These are phyloP conservation scores for Fonsecaea monophora DNA, from an alignment of 2,329 filamentous ascomycete species.

Conservation along the genomic window DNA sequence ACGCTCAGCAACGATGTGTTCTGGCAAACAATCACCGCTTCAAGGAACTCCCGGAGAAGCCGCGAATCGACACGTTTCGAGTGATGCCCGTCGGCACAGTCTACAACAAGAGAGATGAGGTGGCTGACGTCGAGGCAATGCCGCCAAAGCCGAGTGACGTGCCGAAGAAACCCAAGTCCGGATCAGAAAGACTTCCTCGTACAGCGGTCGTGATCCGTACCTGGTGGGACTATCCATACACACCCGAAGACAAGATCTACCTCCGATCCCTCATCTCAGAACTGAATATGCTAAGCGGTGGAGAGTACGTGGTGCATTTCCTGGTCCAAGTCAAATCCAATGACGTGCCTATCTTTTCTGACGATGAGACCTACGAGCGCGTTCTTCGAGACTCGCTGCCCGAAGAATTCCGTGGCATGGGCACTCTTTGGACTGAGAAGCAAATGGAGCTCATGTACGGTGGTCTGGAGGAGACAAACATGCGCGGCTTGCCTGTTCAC, in stretches of 20 bases:
- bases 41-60: constrained; percentile 47
- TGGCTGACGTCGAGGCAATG: constrained; percentile 17
- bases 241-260: constrained; percentile 77
- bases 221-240: constrained; percentile 80
- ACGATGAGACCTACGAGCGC: constrained; percentile 73
- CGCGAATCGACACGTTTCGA: constrained; percentile 45
- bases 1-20: constrained; percentile 76
- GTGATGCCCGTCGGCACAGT: constrained; percentile 35
- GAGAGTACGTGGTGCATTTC: constrained; percentile 83
- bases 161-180: constrained; percentile 39
- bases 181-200: constrained; percentile 53
- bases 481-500: constrained; percentile 77
- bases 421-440: constrained; percentile 89
- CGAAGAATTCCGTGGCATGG: constrained; percentile 84
- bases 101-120: constrained; percentile 28
- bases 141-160: constrained; percentile 7
- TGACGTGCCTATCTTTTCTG: constrained; percentile 79
- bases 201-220: constrained; percentile 81
- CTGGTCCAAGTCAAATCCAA: constrained; percentile 84
- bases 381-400: constrained; percentile 75
- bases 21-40: constrained; percentile 75
- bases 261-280: constrained; percentile 82
- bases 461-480: constrained; percentile 79
- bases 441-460: constrained; percentile 93
- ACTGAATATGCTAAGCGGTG: constrained; percentile 76